These are phyloP conservation scores for Corchorus capsularis DNA, from an alignment of 345 rosid genomes.

Conservation along the genomic window DNA sequence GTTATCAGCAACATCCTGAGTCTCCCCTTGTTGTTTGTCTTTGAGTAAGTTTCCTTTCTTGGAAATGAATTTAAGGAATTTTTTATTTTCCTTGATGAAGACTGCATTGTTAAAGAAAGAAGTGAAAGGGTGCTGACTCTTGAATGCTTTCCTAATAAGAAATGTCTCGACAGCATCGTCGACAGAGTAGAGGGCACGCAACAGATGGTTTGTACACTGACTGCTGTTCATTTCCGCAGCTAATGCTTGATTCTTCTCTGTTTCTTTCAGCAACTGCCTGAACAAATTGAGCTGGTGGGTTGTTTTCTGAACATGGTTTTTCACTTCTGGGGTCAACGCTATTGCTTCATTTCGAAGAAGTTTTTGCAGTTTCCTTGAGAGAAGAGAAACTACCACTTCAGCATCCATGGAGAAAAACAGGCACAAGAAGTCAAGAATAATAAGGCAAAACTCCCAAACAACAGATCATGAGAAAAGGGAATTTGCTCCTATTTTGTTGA, in stretches of 20 bases:
- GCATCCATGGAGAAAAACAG: background rate
- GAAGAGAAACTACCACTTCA: background rate
- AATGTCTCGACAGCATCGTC: slow-evolving; percentile 1
- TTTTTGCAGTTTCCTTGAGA: background rate
- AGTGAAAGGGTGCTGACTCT: background rate
- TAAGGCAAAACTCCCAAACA: background rate
- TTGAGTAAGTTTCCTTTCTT: background rate
- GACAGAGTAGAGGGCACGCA: background rate
- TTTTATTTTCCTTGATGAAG: background rate
- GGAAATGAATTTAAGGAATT: background rate
- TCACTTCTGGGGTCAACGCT: background rate
- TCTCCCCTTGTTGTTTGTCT: background rate
- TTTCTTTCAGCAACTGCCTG: background rate
- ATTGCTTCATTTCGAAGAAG: slow-evolving; percentile 1
- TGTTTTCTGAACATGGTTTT: background rate
- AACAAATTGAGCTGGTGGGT: background rate
- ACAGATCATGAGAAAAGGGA: background rate
- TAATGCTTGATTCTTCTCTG: background rate
- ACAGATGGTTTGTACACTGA: background rate
- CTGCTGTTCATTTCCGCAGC: background rate
- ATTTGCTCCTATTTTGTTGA: background rate
- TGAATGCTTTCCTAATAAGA: background rate
- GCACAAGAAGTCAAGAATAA: background rate
- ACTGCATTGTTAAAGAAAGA: background rate
- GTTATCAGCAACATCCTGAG: background rate